These are phyloP conservation scores for Botryotinia globosa DNA, from an alignment of 2,329 filamentous ascomycete species.

Conservation along the genomic window DNA sequence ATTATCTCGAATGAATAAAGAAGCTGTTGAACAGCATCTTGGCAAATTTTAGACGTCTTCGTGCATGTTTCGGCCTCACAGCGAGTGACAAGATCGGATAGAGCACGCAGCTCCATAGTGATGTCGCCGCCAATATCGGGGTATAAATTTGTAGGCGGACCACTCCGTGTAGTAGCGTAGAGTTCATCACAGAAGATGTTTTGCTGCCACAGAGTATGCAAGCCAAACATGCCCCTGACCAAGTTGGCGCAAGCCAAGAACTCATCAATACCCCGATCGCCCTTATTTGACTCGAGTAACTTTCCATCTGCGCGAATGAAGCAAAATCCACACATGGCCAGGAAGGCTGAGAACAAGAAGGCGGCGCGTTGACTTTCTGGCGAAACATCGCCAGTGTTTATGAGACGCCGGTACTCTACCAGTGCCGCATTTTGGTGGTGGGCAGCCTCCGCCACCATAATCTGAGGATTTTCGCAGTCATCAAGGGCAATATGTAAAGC, in stretches of 20 bases:
- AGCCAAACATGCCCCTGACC: neutral
- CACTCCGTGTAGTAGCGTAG: neutral
- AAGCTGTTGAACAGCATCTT: neutral
- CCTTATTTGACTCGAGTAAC: neutral
- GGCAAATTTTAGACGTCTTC: neutral
- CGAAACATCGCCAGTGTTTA: neutral
- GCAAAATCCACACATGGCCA: neutral
- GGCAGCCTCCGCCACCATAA: neutral
- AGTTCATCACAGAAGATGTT: neutral
- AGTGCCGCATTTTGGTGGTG: neutral
- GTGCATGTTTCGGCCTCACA: neutral
- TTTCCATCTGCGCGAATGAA: neutral
- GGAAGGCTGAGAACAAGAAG: neutral
- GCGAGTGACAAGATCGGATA: neutral
- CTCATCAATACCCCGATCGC: neutral
- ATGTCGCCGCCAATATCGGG: neutral
- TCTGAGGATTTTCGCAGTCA: neutral
- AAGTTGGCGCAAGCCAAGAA: neutral
- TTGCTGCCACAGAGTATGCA: neutral
- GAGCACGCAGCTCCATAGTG: neutral
- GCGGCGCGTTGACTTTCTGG: neutral
- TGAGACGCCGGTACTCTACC: neutral
- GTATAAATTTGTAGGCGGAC: neutral
- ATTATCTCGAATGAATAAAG: neutral
- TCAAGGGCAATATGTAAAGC: neutral